Percentiles rank a stretch among this genome's conserved stretches.
Evolutionary conservation across 371 early-diverging fungal genomes (phyloP).

Genomic region (Mucor sp.): DNA sequence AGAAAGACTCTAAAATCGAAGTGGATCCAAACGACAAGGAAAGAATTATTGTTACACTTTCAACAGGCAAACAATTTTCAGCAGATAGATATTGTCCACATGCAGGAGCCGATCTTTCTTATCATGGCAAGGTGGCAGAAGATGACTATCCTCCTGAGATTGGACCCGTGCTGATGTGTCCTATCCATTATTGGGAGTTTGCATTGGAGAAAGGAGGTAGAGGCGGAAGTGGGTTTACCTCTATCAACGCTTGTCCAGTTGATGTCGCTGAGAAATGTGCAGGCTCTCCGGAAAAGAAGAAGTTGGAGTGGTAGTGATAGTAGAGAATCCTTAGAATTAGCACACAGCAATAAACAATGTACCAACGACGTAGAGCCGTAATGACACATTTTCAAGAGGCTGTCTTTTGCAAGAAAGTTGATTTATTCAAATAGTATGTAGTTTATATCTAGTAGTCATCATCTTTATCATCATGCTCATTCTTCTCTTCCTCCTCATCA

Average conservation of each 20-base stretch:
- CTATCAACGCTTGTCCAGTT: conserved; percentile 48
- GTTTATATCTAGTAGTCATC: too few species aligned
- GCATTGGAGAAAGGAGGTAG: conserved; percentile 43
- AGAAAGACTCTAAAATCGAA: conserved; percentile 28
- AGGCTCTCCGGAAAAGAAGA: not conserved
- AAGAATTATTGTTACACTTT: conserved; percentile 43
- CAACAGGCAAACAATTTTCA: conserved; percentile 39
- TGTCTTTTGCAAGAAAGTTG: too few species aligned
- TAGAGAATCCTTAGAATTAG: not conserved
- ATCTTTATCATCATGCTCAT: too few species aligned
- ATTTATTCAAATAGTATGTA: too few species aligned
- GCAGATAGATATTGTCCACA: conserved; percentile 58
- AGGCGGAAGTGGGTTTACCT: conserved; percentile 33
- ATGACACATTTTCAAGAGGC: too few species aligned
- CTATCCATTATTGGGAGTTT: conserved; percentile 55
- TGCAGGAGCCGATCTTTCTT: conserved; percentile 50
- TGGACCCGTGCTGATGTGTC: conserved; percentile 46
- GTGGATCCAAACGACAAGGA: conserved; percentile 45
- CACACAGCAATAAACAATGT: not conserved
- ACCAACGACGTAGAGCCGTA: not conserved
- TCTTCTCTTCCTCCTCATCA: not conserved
- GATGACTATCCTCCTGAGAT: conserved; percentile 52
- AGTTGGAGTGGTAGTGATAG: conserved; percentile 11
- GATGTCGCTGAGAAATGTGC: conserved; percentile 6
- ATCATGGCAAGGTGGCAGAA: conserved; percentile 40